phyloP scores from a whole-genome alignment of 2,329 filamentous ascomycete species.

The Bipolaris oryzae region DNA sequence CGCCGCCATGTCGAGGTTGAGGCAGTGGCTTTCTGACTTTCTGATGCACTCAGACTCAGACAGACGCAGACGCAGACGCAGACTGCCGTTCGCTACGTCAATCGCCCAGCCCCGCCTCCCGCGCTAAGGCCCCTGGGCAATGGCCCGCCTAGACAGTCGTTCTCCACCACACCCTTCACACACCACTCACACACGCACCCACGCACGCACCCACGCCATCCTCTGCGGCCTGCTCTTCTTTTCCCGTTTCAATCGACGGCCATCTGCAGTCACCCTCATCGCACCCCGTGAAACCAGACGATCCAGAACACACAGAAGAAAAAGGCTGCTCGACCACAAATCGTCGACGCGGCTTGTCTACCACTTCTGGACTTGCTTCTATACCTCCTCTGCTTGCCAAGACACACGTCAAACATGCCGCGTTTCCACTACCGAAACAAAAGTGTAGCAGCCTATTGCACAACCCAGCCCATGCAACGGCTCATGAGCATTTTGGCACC shows the following conservation, averaged over 20 bases:
- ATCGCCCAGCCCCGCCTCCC: constrained; percentile 19
- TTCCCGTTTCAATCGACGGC: not conserved
- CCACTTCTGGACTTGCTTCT: not conserved
- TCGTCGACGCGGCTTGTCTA: not conserved
- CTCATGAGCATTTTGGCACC: constrained; percentile 23
- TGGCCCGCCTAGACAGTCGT: constrained; percentile 9
- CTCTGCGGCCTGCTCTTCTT: not conserved
- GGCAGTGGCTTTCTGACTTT: not conserved
- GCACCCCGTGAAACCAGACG: not conserved
- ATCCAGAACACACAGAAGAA: not conserved
- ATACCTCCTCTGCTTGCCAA: constrained; percentile 14
- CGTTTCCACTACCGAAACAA: constrained; percentile 39
- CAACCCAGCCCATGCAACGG: constrained; percentile 9
- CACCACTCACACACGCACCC: not conserved
- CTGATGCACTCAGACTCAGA: constrained; percentile 11
- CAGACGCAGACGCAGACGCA: no score
- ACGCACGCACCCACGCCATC: not conserved
- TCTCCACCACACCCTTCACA: not conserved
- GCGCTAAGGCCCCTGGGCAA: constrained; percentile 12
- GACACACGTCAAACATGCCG: constrained; percentile 28
- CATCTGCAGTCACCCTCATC: not conserved
- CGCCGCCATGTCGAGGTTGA: constrained; percentile 28
- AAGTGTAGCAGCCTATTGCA: constrained; percentile 26
- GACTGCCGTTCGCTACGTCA: constrained; percentile 29
- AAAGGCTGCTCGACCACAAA: not conserved